Evolutionary conservation across 805 yeast genomes (phyloP), one percentile per base, ranked within the genome.

Genomic region (Suhomyces sp.): DNA sequence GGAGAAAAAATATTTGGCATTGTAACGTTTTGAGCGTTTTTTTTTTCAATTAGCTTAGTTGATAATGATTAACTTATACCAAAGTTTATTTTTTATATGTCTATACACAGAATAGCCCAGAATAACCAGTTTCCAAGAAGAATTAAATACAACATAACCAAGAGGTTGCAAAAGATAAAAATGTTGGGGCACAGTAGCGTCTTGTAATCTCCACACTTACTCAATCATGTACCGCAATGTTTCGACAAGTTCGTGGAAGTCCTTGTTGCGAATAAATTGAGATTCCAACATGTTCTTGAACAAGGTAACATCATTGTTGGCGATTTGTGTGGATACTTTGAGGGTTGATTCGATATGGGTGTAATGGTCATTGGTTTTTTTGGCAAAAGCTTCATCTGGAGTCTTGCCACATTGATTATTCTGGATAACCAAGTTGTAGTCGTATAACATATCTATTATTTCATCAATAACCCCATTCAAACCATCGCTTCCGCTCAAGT

Each of bases 401-500:
- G 23, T n/a, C 24, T 31, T n/a, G 4, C 44, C 54, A 35, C 24
- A 42, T 19, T 47, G 51, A 24, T 51, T 44, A 22, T 50, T 48
- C 24, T 54, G 52, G n/a, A 48, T 40, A 27, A 50, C 46, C 17
- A 47, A 44, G 38, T 55, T 53, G 54, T 49, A 55, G 44, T 54
- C 58, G 40, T 55, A 55, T 38, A 57, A 38, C 29, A 51, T 29
- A 27, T 57, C 57, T 24, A 53, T 55, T 23, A 57, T 53, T 1
- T 26, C 44, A 40, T 57, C 57, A n/a, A 53, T 52, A 10, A 49
- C 47, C 13, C 42, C 48, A 44, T 57, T 48, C 24, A 57, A 41
- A 10, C 51, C 52, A 17, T 50, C 53, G 12, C 12, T 23, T 9
- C 49, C 49, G 9, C 57, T 55, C 46, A 57, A 49, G 36, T 55